Evolutionary conservation across 2,329 filamentous ascomycete species (phyloP), one percentile per base, ranked within the genome.

Genomic region (Parafenestella ontariensis): DNA sequence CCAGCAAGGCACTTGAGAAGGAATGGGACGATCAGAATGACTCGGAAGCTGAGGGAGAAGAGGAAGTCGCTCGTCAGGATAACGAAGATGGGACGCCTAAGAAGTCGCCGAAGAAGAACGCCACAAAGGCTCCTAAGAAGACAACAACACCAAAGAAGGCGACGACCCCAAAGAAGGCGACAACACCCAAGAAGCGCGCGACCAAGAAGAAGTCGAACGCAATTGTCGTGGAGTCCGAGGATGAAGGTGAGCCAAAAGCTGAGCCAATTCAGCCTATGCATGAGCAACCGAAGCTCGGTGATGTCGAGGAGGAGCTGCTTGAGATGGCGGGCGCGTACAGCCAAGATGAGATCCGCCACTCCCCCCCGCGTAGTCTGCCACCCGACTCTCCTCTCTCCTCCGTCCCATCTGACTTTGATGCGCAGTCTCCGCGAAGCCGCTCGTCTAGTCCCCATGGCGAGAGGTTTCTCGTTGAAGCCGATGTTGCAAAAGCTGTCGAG

Each of bases 1-100:
- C 51, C 1, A 46, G 40, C 41, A 51, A 51, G 26, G 37, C 29
- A n/a, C 39, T 55, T 4, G 46, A 59, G 23, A 46, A 49, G 28
- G 58, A 49, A 26, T 49, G 21, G 23, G 52, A 54, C 31, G 51
- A 20, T 23, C 21, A 23, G 10, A 20, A 49, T 10, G 37, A 23
- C 7, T 17, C 29, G 13, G 36, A 17, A 15, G n/a, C 1, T 7
- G 36, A 47, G 2, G 39, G 13, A 15, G 45, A 46, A 4, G 49
- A 26, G 24, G 24, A 26, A 9, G 5, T 5, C 24, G 24, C 24
- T 26, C 5, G 15, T 20, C 21, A 18, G 24, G 20, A 9, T 20
- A 41, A 34, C 15, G 31, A 34, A 4, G 15, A 34, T 4, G 31
- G 5, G 9, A 23, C 9, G 18, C 11, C 9, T 1, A 40, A 21